Base-by-base conservation (phyloP, 352 stramenopile species). In the Phytophthora litchii region DNA sequence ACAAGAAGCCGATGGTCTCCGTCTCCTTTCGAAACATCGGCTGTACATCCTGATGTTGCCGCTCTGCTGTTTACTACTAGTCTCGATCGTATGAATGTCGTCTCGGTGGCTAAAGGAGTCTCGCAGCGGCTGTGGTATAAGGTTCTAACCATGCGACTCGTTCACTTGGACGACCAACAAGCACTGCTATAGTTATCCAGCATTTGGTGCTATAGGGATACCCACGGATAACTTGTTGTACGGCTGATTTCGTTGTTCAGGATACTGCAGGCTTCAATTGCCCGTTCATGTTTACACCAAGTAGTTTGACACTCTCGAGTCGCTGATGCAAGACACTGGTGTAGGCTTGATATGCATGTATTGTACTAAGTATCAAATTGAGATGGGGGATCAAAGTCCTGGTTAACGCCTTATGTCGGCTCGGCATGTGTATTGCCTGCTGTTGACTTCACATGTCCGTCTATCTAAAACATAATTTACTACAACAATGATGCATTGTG, bases 1-100 rank as follows among this genome's bases (percentile, higher is more conserved):
- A 5, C 23, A 19, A 47, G 32, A 37, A 54, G 34, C 36, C 35
- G 50, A 58, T 59, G 40, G 37, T 9, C 21, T 57, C 32, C 44
- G 44, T 23, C 52, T 57, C 44, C 35, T 46, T 38, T 38, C 20
- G 12, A 35, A 56, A 52, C 51, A 67, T 56, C 51, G n/a, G 58
- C 51, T 52, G 9, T 41, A 36, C 19, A 54, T 53, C 56, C 57
- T 53, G 38, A 49, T 65, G 56, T 16, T 45, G 57, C 12, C n/a
- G n/a, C 17, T 17, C 19, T 45, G n/a, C 6, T 19, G 21, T 11
- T 7, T 32, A 13, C 14, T 17, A 5, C 8, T 21, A n/a, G 45
- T 21, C 7, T 41, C 14, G 20, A 40, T 20, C 20, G 16, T 48
- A 46, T 29, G 21, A 45, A 37, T 3, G 10, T 12, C 13, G 2